Base-by-base conservation (phyloP, 2,329 filamentous ascomycete species). In the Penicillium sp. region DNA sequence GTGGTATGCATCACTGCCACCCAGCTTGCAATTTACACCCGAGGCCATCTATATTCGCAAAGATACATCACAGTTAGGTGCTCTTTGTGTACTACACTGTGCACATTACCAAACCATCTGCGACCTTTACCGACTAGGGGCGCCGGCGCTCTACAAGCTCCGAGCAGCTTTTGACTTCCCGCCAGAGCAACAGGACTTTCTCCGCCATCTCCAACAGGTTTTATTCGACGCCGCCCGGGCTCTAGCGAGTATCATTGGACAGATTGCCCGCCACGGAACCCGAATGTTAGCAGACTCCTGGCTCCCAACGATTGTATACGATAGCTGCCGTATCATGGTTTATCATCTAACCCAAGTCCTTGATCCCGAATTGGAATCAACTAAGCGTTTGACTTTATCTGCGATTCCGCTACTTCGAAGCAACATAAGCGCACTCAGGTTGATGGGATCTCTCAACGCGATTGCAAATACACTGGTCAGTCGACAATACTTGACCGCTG, bases 281-380 rank as follows among this genome's bases (percentile, higher is more conserved):
- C 64, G 72, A 4, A 71, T 76, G 34, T 58, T 80, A 22, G 76
- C 77, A 0, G 78, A 80, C 43, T 77, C 75, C 43, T 65, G 79
- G 62, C 67, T 79, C 29, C 77, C 77, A 1, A 78, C 76, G 14
- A 80, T 79, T 54, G 72, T 76, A 1, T 79, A 79, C 58, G 77
- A 80, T 50, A 79, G 77, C 57, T 79, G 75, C 46, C 71, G 78
- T 4, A 74, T 79, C 36, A 79, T 80, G 74, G 61, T 80, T 1
- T 80, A 80, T 60, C 79, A 79, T 52, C 70, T 79, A n/a, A 77
- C 75, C 4, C 71, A 76, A 14, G 61, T 79, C 6, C 66, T 79
- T 5, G 75, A 63, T 29, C 49, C 60, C 2, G 31, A 50, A 1
- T 45, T 47, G 10, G 57, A 63, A 9, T 54, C 49, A 27, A 56